phyloP scores from a whole-genome alignment of 257 asterid species.

The Gentiana straminea region DNA sequence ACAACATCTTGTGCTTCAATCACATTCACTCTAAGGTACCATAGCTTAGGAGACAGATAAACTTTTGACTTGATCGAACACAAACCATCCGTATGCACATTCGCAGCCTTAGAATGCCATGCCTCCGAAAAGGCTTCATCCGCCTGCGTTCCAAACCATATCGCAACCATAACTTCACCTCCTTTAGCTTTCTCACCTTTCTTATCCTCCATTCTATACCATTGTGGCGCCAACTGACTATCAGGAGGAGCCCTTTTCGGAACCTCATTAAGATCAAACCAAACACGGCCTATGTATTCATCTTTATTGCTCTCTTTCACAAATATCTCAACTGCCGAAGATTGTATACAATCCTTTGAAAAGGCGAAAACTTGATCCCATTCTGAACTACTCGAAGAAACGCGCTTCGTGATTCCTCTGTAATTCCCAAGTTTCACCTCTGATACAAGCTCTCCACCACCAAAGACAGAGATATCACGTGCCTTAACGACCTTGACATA shows the following conservation, averaged over 20 bases:
- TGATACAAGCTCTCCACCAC: constrained; percentile 50
- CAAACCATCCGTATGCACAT: constrained; percentile 55
- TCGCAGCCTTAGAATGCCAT: constrained; percentile 87
- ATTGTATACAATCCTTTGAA: constrained; percentile 71
- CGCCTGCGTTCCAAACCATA: constrained; percentile 90
- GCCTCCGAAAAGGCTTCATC: constrained; percentile 85
- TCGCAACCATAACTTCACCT: constrained; percentile 64
- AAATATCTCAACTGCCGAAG: constrained; percentile 61
- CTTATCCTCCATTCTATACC: constrained; percentile 78
- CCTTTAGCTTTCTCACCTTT: constrained; percentile 60
- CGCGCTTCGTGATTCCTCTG: constrained; percentile 60
- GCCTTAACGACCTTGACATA: constrained; percentile 63
- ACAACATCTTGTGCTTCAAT: constrained; percentile 76
- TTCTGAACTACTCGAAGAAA: constrained; percentile 29
- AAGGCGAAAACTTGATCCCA: constrained; percentile 88
- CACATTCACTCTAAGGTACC: constrained; percentile 71
- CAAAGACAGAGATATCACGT: constrained; percentile 37
- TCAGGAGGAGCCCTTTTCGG: constrained; percentile 76
- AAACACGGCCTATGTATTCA: constrained; percentile 67
- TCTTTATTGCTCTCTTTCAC: constrained; percentile 57
- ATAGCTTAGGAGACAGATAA: constrained; percentile 72
- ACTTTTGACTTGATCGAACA: constrained; percentile 76
- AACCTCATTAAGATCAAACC: constrained; percentile 79
- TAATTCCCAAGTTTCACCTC: constrained; percentile 86
- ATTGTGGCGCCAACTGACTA: constrained; percentile 76